phyloP scores from a whole-genome alignment of 2,329 filamentous ascomycete species.

The Paracoccidioides lutzii region DNA sequence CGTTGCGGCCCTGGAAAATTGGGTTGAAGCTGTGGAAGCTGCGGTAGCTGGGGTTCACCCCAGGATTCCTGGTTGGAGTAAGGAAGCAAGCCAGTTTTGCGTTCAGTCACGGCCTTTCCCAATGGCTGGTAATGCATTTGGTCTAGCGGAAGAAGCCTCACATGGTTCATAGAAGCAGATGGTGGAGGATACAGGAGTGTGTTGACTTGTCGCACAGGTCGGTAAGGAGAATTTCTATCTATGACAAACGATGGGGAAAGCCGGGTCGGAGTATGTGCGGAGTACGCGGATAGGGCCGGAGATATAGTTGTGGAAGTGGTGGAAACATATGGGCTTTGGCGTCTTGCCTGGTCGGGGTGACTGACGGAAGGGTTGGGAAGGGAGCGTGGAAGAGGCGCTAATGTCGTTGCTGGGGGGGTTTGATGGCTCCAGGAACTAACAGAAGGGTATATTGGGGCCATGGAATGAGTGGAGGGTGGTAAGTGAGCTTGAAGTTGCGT shows the following conservation, averaged over 20 bases:
- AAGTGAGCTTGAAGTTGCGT: conserved; percentile 4
- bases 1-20: conserved; percentile 10
- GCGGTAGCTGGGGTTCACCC: conserved; percentile 24
- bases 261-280: conserved; percentile 47
- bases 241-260: conserved; percentile 81
- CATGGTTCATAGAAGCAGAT: conserved; percentile 62
- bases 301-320: conserved; percentile 46
- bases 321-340: conserved; percentile 39
- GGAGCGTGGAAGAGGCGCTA: conserved; percentile 19
- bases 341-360: conserved; percentile 28
- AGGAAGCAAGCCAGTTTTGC: conserved; percentile 55
- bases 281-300: conserved; percentile 55
- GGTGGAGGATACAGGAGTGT: conserved; percentile 83
- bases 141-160: conserved; percentile 50
- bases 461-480: conserved; percentile 42
- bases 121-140: conserved; percentile 77
- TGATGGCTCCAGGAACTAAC: conserved; percentile 40
- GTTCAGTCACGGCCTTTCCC: conserved; percentile 54
- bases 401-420: conserved; percentile 23
- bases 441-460: conserved; percentile 60
- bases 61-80: conserved; percentile 35
- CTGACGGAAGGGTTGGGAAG: conserved; percentile 19
- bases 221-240: conserved; percentile 82
- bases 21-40: conserved; percentile 22
- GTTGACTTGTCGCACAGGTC: conserved; percentile 76